These are phyloP conservation scores for Chrysosporium queenslandicum DNA, from an alignment of 2,329 filamentous ascomycete genomes.

Conservation along the genomic window DNA sequence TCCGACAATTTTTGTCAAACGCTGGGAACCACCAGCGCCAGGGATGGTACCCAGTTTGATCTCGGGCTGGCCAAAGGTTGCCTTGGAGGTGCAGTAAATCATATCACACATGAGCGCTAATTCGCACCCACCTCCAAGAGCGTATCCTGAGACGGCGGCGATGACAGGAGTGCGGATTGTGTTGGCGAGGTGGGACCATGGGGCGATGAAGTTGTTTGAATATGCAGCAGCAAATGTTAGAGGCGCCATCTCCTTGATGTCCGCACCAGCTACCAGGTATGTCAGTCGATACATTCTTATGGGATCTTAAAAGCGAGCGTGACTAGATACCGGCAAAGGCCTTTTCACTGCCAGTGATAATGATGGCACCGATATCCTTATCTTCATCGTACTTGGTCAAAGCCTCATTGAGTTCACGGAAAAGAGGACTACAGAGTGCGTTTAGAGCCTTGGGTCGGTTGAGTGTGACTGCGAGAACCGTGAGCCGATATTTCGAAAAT, in stretches of 20 bases:
- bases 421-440: slow-evolving; percentile 81
- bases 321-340: slow-evolving; percentile 60
- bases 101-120: slow-evolving; percentile 96
- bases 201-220: slow-evolving; percentile 83
- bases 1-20: slow-evolving; percentile 70
- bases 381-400: slow-evolving; percentile 60
- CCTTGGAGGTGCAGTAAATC: slow-evolving; percentile 73
- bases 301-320: background rate
- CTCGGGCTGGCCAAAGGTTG: slow-evolving; percentile 94
- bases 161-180: slow-evolving; percentile 88
- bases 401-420: slow-evolving; percentile 76
- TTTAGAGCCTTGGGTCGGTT: slow-evolving; percentile 94
- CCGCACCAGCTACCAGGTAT: slow-evolving; percentile 62
- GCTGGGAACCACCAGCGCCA: slow-evolving; percentile 82
- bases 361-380: slow-evolving; percentile 60
- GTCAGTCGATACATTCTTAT: background rate
- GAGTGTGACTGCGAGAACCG: slow-evolving; percentile 58
- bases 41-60: slow-evolving; percentile 91
- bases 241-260: slow-evolving; percentile 98
- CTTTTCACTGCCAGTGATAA: slow-evolving; percentile 79
- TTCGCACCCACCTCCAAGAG: slow-evolving; percentile 90
- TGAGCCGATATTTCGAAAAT: background rate
- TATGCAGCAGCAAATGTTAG: slow-evolving; percentile 84
- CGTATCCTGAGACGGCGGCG: slow-evolving; percentile 86
- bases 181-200: slow-evolving; percentile 78